phyloP scores from a whole-genome alignment of 257 asterid genomes.

The Nicotiana noctiflora region DNA sequence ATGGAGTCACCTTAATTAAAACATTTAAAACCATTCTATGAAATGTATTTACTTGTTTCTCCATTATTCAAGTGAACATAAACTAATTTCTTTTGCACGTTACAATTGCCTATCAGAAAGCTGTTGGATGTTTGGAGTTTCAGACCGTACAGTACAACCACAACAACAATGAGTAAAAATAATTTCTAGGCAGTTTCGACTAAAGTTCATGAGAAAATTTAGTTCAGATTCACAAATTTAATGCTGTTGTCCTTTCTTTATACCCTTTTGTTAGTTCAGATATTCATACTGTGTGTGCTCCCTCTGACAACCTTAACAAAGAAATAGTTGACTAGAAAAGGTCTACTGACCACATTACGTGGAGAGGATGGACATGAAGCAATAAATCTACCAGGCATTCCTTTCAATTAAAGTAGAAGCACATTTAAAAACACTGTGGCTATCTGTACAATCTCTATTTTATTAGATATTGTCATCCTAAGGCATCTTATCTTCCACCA shows the following conservation, averaged over 20 bases:
- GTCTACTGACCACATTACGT: not conserved
- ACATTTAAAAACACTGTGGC: not conserved
- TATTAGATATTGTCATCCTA: not conserved
- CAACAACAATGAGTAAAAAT: not conserved
- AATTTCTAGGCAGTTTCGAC: not conserved
- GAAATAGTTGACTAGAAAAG: not conserved
- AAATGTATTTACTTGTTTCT: not conserved
- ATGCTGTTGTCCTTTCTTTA: not conserved
- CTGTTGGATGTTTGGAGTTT: not conserved
- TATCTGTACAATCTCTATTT: not conserved
- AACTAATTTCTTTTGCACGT: not conserved
- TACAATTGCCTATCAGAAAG: not conserved
- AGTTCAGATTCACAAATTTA: not conserved
- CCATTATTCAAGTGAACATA: not conserved
- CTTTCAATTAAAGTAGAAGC: not conserved
- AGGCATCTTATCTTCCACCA: not conserved
- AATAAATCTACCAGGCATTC: not conserved
- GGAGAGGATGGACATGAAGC: not conserved
- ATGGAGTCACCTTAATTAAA: not conserved
- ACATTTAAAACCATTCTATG: not conserved
- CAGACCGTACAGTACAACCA: not conserved
- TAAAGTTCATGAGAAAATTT: not conserved
- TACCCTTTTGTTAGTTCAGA: not conserved
- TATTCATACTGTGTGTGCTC: not conserved
- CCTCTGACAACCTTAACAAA: not conserved